phyloP scores from a whole-genome alignment of 805 yeast species.

The Metschnikowia continentalis region DNA sequence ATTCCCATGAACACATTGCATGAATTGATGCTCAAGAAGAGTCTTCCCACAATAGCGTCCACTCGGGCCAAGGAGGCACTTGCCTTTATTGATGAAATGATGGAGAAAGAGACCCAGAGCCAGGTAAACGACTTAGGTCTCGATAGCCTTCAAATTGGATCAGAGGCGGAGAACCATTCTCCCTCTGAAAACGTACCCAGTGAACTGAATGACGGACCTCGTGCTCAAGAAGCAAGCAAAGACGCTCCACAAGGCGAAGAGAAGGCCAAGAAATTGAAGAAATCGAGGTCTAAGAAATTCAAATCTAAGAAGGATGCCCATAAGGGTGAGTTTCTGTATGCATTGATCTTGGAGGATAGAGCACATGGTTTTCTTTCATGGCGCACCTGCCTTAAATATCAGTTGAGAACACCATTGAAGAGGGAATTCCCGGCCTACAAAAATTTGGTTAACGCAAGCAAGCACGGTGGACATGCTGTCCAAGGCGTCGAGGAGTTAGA shows the following conservation, averaged over 20 bases:
- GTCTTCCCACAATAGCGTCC: conserved; percentile 52
- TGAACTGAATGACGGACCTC: not conserved
- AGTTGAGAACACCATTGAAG: conserved; percentile 33
- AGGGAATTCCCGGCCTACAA: conserved; percentile 46
- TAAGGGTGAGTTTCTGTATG: conserved; percentile 12
- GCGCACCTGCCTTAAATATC: conserved; percentile 44
- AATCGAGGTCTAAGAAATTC: not conserved
- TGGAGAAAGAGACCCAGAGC: conserved; percentile 20
- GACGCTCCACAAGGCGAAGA: not conserved
- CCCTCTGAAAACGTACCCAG: not conserved
- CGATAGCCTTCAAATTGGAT: conserved; percentile 5
- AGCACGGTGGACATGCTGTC: not conserved
- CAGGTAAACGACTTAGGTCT: not conserved
- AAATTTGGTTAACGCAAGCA: not conserved
- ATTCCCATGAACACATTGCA: conserved; percentile 46
- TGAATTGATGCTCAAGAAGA: conserved; percentile 24
- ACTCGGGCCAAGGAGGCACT: conserved; percentile 65
- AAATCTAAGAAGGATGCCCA: not conserved
- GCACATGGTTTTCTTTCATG: conserved; percentile 48
- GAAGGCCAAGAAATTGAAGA: not conserved
- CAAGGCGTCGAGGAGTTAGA: not conserved
- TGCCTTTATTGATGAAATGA: conserved; percentile 50
- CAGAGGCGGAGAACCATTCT: not conserved
- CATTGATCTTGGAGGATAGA: conserved; percentile 36
- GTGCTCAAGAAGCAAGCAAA: not conserved